phyloP scores from a whole-genome alignment of 352 stramenopile genomes.

The Pythium scleroteichum region DNA sequence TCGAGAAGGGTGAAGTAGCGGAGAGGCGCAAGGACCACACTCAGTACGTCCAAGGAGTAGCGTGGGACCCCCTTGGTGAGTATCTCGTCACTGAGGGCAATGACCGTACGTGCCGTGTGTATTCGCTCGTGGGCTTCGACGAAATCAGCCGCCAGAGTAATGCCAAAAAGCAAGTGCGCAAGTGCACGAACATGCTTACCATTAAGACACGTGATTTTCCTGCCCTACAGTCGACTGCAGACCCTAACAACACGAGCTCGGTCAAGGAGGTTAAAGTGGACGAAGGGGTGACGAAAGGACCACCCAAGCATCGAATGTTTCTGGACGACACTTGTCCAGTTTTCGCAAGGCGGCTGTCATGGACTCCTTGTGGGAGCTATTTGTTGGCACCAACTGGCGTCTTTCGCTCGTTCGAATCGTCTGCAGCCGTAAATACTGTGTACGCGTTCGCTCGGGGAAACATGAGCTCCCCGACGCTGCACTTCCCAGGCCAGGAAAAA shows the following conservation, averaged over 20 bases:
- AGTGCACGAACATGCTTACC: conserved; percentile 75
- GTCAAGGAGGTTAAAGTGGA: conserved; percentile 16
- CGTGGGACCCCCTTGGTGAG: conserved; percentile 94
- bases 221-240: too few species aligned
- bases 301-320: conserved; percentile 87
- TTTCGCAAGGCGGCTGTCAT: conserved; percentile 92
- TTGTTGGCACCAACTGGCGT: conserved; percentile 87
- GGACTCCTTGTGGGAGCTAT: conserved; percentile 93
- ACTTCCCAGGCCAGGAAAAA: conserved; percentile 93
- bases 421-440: conserved; percentile 74
- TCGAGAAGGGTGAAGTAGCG: conserved; percentile 70
- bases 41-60: conserved; percentile 96
- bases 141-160: conserved; percentile 37
- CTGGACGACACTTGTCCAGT: conserved; percentile 94
- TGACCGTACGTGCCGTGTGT: conserved; percentile 94
- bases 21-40: conserved; percentile 92
- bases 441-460: conserved; percentile 94
- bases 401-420: conserved; percentile 51
- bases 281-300: conserved; percentile 14
- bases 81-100: conserved; percentile 94
- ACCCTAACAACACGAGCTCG: not conserved
- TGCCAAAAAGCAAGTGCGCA: conserved; percentile 68
- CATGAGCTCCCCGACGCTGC: conserved; percentile 89
- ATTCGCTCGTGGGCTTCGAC: conserved; percentile 75
- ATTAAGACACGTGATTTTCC: conserved; percentile 77